phyloP scores from a whole-genome alignment of 495 filamentous ascomycete genomes.

The Aspergillus wentii region DNA sequence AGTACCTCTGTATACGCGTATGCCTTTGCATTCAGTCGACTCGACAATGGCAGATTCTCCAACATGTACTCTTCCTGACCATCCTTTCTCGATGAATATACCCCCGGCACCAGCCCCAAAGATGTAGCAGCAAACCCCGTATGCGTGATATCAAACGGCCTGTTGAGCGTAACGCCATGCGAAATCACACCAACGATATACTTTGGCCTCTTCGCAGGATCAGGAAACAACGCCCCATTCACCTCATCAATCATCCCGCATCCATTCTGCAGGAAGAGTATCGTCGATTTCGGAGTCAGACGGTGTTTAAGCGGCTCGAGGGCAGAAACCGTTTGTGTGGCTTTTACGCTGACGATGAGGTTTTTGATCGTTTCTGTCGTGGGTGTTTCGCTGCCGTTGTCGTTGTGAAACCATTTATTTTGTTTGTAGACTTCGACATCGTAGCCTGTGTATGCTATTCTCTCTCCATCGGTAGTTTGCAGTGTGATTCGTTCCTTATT shows the following conservation, averaged over 20 bases:
- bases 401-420: conserved; percentile 1
- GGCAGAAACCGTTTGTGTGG: conserved; percentile 44
- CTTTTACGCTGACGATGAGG: conserved; percentile 62
- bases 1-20: conserved; percentile 24
- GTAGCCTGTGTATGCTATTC: conserved; percentile 1
- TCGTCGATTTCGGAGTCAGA: conserved; percentile 55
- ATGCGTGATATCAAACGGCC: conserved; percentile 53
- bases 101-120: conserved; percentile 37
- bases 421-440: conserved; percentile 4
- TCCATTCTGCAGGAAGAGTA: conserved; percentile 69
- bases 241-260: conserved; percentile 66
- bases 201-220: conserved; percentile 51
- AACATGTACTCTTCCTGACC: conserved; percentile 21
- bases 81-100: too few species aligned
- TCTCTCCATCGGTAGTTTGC: conserved; percentile 2
- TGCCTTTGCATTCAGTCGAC: conserved; percentile 19
- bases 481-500: conserved; percentile 5
- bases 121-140: conserved; percentile 51
- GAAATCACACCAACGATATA: conserved; percentile 65
- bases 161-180: conserved; percentile 49
- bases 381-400: conserved; percentile 5
- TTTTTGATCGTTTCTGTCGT: conserved; percentile 60
- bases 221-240: conserved; percentile 54
- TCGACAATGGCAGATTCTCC: conserved; percentile 20
- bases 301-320: conserved; percentile 50